Base-by-base conservation (phyloP, 2,329 filamentous ascomycete species). In the Bipolaris sorokiniana region DNA sequence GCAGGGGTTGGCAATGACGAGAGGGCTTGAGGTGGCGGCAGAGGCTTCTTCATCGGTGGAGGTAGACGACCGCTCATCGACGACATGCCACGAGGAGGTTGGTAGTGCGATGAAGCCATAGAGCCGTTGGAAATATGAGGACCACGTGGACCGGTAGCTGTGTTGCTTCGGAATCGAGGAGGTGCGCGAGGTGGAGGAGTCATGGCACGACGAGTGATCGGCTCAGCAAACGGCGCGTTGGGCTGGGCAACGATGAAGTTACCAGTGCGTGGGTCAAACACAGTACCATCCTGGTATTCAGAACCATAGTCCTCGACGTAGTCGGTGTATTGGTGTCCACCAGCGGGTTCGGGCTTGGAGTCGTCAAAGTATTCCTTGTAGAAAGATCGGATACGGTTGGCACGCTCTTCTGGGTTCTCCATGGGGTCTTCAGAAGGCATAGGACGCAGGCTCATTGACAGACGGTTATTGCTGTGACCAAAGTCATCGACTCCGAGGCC, bases 291-390 rank as follows among this genome's bases (percentile, higher is more conserved):
- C 45, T 88, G 81, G 72, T 90, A 91, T 62, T 87, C 85, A 18
- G 85, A 80, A 56, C 90, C 87, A 69, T 91, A 91, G 67, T 94
- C 90, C 68, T 93, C 90, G 61, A 90, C 88, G 76, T 93, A 90
- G 38, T 80, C 79, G 34, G 79, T 79, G 59, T 80, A 73, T 22
- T 65, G 61, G 49, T 71, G 66, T 34, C 63, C 66, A 22, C 70
- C 68, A 15, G 64, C 69, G 34, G 71, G 73, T 40, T 78, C 79
- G 2, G 79, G 76, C 73, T 87, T 90, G 57, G 82, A 86, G 40
- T 97, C 94, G 65, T 98, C 95, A 68, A 99, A 99, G 80, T 99
- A 99, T 75, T 99, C 95, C 81, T 97, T 97, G 82, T 99, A 99
- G 81, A 99, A 99, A 3, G 95, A 99, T 75, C 95, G 87, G 66